phyloP scores from a whole-genome alignment of 371 early-diverging fungal genomes.

The Mucor circinelloides region DNA sequence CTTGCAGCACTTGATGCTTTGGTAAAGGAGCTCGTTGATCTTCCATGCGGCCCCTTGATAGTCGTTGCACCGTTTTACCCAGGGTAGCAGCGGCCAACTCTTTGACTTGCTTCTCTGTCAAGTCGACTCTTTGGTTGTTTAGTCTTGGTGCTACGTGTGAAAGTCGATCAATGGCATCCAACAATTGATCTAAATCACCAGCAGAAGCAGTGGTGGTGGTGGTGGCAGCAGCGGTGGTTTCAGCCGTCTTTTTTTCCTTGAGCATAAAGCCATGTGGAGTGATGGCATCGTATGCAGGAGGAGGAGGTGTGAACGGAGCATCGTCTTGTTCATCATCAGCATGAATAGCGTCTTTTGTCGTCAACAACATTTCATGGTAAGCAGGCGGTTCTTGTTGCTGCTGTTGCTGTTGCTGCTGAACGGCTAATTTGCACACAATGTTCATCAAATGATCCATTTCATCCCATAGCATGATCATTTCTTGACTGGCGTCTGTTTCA shows the following conservation, averaged over 20 bases:
- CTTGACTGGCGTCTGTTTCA: constrained; percentile 8
- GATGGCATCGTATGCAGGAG: constrained; percentile 18
- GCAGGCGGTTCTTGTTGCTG: constrained; percentile 6
- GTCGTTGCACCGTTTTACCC: constrained; percentile 30
- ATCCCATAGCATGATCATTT: constrained; percentile 40
- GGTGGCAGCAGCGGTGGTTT: too few relatives aligned
- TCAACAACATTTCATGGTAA: not conserved
- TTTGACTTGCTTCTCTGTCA: constrained; percentile 46
- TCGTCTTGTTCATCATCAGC: not conserved
- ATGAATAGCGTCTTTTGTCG: not conserved
- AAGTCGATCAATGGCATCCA: constrained; percentile 55
- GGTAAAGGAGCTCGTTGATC: constrained; percentile 32
- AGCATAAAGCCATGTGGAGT: not conserved
- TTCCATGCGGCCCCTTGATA: constrained; percentile 40
- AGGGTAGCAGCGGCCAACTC: constrained; percentile 38
- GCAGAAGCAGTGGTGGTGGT: not conserved
- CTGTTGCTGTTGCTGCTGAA: constrained; percentile 9
- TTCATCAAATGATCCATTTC: constrained; percentile 46
- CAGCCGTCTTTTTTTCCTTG: not conserved
- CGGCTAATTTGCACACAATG: constrained; percentile 21
- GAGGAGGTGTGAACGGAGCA: not conserved
- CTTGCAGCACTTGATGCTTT: constrained; percentile 13
- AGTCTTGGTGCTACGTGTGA: constrained; percentile 49
- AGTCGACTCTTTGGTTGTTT: constrained; percentile 52
- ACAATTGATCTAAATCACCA: constrained; percentile 48